Percentiles rank a stretch among this genome's conserved stretches.
Evolutionary conservation across 2,329 filamentous ascomycete genomes (phyloP).

Genomic region (Epichloe coenophiala): DNA sequence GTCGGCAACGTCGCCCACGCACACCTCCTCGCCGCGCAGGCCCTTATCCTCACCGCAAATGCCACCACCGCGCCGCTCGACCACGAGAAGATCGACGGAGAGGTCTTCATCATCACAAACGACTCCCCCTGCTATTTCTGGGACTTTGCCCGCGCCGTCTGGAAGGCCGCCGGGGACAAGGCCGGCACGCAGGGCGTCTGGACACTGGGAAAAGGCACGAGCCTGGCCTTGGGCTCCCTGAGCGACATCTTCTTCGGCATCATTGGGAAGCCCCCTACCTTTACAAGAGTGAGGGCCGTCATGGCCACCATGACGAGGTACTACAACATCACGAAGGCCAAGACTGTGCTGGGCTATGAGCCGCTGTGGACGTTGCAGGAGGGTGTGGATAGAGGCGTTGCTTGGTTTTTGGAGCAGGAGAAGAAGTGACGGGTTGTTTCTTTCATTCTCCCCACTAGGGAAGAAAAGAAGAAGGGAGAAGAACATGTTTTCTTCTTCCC

Average conservation of each 20-base stretch:
- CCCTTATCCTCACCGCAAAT: conserved; percentile 48
- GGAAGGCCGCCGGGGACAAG: conserved; percentile 45
- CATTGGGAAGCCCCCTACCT: conserved; percentile 40
- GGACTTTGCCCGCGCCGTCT: conserved; percentile 72
- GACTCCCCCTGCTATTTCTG: conserved; percentile 82
- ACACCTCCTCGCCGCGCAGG: conserved; percentile 67
- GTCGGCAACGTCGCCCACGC: conserved; percentile 56
- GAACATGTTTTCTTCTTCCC: neutral
- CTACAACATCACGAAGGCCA: conserved; percentile 66
- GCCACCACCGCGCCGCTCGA: conserved; percentile 51
- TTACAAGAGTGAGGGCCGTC: conserved; percentile 46
- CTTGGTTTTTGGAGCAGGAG: conserved; percentile 41
- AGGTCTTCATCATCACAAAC: conserved; percentile 86
- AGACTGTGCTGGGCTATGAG: conserved; percentile 52
- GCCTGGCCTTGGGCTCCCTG: conserved; percentile 35
- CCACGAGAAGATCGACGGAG: conserved; percentile 64
- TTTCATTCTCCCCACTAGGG: neutral
- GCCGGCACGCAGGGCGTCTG: conserved; percentile 41
- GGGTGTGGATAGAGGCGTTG: conserved; percentile 41
- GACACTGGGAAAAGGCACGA: conserved; percentile 37
- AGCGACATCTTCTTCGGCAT: conserved; percentile 39
- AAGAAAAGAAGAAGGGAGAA: too few species aligned
- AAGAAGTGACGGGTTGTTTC: conserved; percentile 13
- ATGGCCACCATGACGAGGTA: conserved; percentile 66
- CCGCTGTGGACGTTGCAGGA: conserved; percentile 55